These are phyloP conservation scores for Melastoma candidum DNA, from an alignment of 441 rosid genomes.

Conservation along the genomic window DNA sequence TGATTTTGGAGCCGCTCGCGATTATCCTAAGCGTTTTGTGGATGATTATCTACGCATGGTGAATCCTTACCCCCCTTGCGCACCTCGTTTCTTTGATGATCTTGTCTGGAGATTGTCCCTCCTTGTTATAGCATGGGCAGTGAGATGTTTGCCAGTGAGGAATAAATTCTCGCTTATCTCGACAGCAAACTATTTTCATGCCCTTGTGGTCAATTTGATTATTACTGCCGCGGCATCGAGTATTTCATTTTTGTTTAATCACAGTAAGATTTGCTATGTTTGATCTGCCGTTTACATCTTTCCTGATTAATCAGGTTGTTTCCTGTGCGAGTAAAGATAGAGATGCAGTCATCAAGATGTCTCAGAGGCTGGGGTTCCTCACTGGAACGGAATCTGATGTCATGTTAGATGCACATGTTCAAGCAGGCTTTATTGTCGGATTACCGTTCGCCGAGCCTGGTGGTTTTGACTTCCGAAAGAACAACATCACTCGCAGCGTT, in stretches of 20 bases:
- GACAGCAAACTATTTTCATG: too few relatives aligned
- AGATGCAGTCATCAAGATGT: constrained; percentile 65
- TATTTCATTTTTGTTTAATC: too few relatives aligned
- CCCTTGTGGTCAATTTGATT: too few relatives aligned
- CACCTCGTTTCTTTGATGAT: too few relatives aligned
- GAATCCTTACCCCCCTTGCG: constrained; percentile 6
- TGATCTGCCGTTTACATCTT: too few relatives aligned
- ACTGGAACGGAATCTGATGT: constrained; percentile 63
- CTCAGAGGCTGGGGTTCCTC: constrained; percentile 76
- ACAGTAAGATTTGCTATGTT: too few relatives aligned
- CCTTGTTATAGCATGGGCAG: too few relatives aligned
- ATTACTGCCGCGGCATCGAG: too few relatives aligned
- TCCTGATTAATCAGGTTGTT: constrained; percentile 39
- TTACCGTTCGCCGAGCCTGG: constrained; percentile 75
- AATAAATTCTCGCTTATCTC: too few relatives aligned
- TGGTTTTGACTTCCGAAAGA: constrained; percentile 60
- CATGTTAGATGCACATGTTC: constrained; percentile 84
- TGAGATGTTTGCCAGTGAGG: too few relatives aligned
- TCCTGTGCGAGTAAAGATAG: constrained; percentile 81
- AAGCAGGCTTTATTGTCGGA: constrained; percentile 87
- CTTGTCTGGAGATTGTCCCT: too few relatives aligned
- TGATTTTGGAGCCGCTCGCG: constrained; percentile 94
- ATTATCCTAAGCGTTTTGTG: constrained; percentile 70
- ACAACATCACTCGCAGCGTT: constrained; percentile 64
- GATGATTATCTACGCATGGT: constrained; percentile 91